Percentiles rank a stretch among this genome's conserved stretches.
Conservation (phyloP, 202 grass and related monocot genomes). For the Elaeis oleifera region DNA sequence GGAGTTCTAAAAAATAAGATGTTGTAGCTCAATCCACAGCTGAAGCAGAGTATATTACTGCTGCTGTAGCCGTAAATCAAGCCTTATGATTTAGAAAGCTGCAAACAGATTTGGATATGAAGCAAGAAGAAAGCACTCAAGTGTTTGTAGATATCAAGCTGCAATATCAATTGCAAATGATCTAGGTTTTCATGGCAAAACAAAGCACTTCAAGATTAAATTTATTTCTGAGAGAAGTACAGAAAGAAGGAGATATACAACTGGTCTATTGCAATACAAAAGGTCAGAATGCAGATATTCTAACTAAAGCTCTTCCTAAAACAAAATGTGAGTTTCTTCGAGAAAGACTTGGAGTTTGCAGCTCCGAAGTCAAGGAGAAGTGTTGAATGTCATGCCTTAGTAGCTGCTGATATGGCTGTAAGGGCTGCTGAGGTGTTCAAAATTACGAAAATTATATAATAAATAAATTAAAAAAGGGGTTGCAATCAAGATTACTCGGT, state of each 20-base stretch:
- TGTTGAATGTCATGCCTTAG: no score
- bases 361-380: no score
- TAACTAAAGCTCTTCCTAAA: no score
- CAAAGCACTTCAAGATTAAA: conserved; percentile 10
- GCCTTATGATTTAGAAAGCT: conserved; percentile 7
- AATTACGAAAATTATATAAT: no score
- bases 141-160: conserved; percentile 1
- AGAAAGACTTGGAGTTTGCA: no score
- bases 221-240: background rate
- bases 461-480: no score
- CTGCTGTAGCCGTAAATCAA: background rate
- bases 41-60: conserved; percentile 19
- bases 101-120: background rate
- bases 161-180: background rate
- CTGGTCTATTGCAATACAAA: background rate
- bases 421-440: no score
- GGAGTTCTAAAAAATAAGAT: conserved; percentile 14
- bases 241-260: background rate
- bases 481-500: no score
- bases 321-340: no score
- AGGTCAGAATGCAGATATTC: background rate
- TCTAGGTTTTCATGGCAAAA: conserved; percentile 7
- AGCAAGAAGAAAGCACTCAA: background rate
- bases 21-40: conserved; percentile 4
- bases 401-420: no score